Base-by-base conservation (phyloP, 75 land plant genomes). In the Selaginella tamariscina region DNA sequence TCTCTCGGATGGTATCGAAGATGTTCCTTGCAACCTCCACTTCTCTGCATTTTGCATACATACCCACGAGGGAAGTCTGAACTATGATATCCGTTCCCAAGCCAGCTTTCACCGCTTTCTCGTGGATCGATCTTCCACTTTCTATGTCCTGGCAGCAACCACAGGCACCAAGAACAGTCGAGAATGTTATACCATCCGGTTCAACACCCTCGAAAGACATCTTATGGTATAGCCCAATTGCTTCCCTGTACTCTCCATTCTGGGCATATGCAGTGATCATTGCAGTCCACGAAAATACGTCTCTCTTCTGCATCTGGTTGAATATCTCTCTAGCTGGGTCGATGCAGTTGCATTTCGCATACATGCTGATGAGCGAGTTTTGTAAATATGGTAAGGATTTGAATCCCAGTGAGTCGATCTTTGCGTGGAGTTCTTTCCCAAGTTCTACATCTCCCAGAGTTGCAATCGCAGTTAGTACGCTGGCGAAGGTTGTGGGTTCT, bases 221-320 rank as follows among this genome's bases (percentile, higher is more conserved):
- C 18, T 64, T 28, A 26, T 64, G 32, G 31, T 29, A 64, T 1
- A 28, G 24, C 2, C 26, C 29, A 24, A 64, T 24, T 0, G 80
- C 30, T 2, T 76, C 79, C 32, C 67, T 39, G 27, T 54, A 71
- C 0, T 82, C 81, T 1, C 78, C 72, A 11, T 56, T n/a, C n/a
- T n/a, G n/a, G n/a, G n/a, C n/a, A n/a, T n/a, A n/a, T n/a, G n/a
- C n/a, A n/a, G n/a, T n/a, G n/a, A n/a, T n/a, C n/a, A n/a, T n/a
- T n/a, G n/a, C n/a, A n/a, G n/a, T n/a, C n/a, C n/a, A n/a, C n/a
- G n/a, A n/a, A n/a, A n/a, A n/a, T n/a, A n/a, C n/a, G n/a, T n/a
- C n/a, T n/a, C n/a, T n/a, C n/a, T n/a, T n/a, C n/a, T n/a, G n/a
- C n/a, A n/a, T n/a, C n/a, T n/a, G n/a, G n/a, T n/a, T n/a, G n/a